Base-by-base conservation (phyloP, 2,329 filamentous ascomycete species). In the Scedosporium dehoogii region DNA sequence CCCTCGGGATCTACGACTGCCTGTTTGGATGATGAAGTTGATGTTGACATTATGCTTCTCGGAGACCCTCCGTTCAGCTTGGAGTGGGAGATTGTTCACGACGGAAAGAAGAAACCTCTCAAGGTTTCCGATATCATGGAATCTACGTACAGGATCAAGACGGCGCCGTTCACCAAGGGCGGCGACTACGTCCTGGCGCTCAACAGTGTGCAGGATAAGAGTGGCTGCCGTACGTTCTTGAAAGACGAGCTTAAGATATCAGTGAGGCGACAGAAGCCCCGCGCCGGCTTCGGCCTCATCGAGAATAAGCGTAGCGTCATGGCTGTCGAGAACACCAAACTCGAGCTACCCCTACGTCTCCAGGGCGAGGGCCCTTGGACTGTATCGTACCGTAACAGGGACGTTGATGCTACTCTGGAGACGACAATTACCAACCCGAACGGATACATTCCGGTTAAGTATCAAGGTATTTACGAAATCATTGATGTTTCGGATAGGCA, bases 51-150 rank as follows among this genome's bases (percentile, higher is more conserved):
- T 46, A 75, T 81, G 60, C 82, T 97, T 51, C 79, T 85, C 56
- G 94, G 96, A 51, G 92, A 97, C 68, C 82, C 87, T 18, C 94
- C 96, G 0, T 97, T 93, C 80, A 89, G 82, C 23, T 76, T 99
- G 46, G 92, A 97, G 71, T 99, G 96, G 77, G 94, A 97, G 73
- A 79, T 97, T 48, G 84, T 97, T 6, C 90, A 97, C 74, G 90
- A 92, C 62, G 92, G 92, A 62, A 96, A 90, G 74, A 85, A 92
- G 61, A 87, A 85, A 65, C 88, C 89, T 60, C 82, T 88, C 68
- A 83, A 81, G 62, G 79, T 85, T 27, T 79, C 83, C 1, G 79
- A 83, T 63, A 89, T 96, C 62, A 79, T 85, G 25, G 79, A 77
- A 2, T 78, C 84, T 59, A 75, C 79, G 23, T 87, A 87, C 71